Evolutionary conservation across 371 early-diverging fungal genomes (phyloP).

Genomic region (Phascolomyces articulosus): DNA sequence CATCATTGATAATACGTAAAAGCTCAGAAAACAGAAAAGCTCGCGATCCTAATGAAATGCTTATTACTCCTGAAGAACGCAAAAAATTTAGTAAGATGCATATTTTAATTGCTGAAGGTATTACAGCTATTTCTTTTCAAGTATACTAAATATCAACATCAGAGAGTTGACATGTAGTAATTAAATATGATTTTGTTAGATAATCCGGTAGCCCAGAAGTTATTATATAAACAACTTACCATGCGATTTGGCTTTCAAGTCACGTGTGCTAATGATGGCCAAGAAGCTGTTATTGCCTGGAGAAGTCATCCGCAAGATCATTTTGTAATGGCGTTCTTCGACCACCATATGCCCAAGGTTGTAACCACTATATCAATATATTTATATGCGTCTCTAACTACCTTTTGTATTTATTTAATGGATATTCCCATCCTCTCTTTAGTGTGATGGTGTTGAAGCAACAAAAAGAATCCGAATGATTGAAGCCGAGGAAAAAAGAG

Average conservation of each 20-base stretch:
- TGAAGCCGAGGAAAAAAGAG: constrained; percentile 22
- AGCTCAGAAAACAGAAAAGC: constrained; percentile 1
- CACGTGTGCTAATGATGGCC: constrained; percentile 46
- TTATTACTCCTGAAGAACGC: constrained; percentile 34
- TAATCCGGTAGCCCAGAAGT: constrained; percentile 49
- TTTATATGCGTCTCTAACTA: no score
- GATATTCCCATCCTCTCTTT: no score
- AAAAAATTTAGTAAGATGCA: constrained; percentile 29
- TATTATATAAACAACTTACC: constrained; percentile 41
- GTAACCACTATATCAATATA: no score
- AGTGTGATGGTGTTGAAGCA: constrained; percentile 54
- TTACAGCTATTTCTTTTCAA: neutral
- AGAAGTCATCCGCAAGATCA: constrained; percentile 23
- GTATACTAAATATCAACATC: neutral
- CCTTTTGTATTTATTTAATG: no score
- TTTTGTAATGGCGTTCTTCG: constrained; percentile 46
- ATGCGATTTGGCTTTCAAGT: constrained; percentile 47
- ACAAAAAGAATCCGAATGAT: constrained; percentile 37
- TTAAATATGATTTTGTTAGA: constrained; percentile 29
- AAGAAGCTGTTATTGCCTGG: constrained; percentile 44
- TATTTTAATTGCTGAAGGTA: constrained; percentile 51
- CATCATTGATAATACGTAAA: neutral
- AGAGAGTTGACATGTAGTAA: no score
- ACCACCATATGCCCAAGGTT: constrained; percentile 55
- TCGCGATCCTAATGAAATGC: neutral